phyloP scores from a whole-genome alignment of 2,329 filamentous ascomycete species.

The Aspergillus sp. region DNA sequence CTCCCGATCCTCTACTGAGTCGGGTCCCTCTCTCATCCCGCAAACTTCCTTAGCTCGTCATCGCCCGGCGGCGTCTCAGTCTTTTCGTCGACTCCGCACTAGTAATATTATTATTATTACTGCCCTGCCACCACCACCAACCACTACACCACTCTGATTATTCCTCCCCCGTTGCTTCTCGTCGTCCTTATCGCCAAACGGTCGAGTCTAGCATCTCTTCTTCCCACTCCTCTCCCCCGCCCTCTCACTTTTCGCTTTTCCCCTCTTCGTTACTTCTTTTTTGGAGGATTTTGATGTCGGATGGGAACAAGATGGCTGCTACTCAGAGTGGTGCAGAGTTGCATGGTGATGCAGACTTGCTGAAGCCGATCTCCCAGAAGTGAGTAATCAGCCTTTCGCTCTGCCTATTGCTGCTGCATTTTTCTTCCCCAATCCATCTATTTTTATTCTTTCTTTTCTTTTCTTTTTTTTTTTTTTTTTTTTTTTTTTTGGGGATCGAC shows the following conservation, averaged over 20 bases:
- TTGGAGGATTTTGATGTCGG: slow-evolving; percentile 16
- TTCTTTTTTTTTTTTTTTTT: slow-evolving; percentile 7
- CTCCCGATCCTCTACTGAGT: slow-evolving; percentile 9
- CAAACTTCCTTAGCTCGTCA: slow-evolving; percentile 35
- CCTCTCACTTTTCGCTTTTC: slow-evolving; percentile 3
- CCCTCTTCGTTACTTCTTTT: slow-evolving; percentile 3
- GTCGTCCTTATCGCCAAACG: too few relatives aligned
- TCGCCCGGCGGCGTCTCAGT: slow-evolving; percentile 17
- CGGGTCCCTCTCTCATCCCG: slow-evolving; percentile 24
- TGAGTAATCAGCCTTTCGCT: slow-evolving; percentile 37
- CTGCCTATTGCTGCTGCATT: neutral
- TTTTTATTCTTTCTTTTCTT: slow-evolving; percentile 1
- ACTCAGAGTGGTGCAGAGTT: slow-evolving; percentile 44
- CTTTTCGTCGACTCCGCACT: slow-evolving; percentile 13
- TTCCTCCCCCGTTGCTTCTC: too few relatives aligned
- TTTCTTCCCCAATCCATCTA: neutral
- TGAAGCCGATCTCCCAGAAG: slow-evolving; percentile 55
- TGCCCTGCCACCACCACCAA: too few relatives aligned
- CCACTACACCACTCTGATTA: too few relatives aligned
- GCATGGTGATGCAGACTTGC: slow-evolving; percentile 51
- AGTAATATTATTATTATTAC: slow-evolving; percentile 1
- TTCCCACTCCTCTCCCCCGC: slow-evolving; percentile 2
- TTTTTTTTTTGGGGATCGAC: too few relatives aligned
- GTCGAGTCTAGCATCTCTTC: neutral
- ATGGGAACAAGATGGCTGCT: slow-evolving; percentile 41